phyloP scores from a whole-genome alignment of 106 monocot species.

The Dendrobium catenatum region DNA sequence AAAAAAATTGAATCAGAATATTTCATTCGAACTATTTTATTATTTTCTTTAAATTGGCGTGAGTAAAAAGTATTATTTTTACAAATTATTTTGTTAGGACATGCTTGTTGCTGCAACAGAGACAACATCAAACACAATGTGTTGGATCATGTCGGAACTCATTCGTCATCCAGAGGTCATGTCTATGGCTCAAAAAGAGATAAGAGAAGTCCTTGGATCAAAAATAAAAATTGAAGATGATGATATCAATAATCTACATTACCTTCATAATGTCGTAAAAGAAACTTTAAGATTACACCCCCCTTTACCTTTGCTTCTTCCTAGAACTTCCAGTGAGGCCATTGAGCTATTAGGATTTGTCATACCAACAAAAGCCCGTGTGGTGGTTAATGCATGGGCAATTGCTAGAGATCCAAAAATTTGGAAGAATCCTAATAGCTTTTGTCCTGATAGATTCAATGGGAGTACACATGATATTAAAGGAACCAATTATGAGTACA shows the following conservation, averaged over 20 bases:
- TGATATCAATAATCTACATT: conserved; percentile 22
- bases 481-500: conserved; percentile 29
- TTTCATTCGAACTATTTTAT: too few relatives aligned
- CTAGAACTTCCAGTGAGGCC: conserved; percentile 12
- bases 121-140: conserved; percentile 28
- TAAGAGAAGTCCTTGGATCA: neutral
- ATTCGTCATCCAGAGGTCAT: conserved; percentile 32
- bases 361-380: conserved; percentile 16
- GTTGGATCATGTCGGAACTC: conserved; percentile 27
- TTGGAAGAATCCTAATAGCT: conserved; percentile 30
- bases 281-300: conserved; percentile 41
- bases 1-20: too few relatives aligned
- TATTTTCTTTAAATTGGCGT: neutral
- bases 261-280: conserved; percentile 24
- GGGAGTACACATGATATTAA: conserved; percentile 16
- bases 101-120: conserved; percentile 40
- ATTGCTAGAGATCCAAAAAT: neutral
- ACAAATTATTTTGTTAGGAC: conserved; percentile 9
- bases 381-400: conserved; percentile 18
- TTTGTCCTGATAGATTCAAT: conserved; percentile 22
- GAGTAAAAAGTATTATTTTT: too few relatives aligned
- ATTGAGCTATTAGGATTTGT: conserved; percentile 27
- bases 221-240: conserved; percentile 16
- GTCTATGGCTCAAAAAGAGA: conserved; percentile 24
- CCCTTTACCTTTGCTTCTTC: conserved; percentile 31